These are phyloP conservation scores for Xenoacremonium recifei DNA, from an alignment of 2,329 filamentous ascomycete genomes.

Conservation along the genomic window DNA sequence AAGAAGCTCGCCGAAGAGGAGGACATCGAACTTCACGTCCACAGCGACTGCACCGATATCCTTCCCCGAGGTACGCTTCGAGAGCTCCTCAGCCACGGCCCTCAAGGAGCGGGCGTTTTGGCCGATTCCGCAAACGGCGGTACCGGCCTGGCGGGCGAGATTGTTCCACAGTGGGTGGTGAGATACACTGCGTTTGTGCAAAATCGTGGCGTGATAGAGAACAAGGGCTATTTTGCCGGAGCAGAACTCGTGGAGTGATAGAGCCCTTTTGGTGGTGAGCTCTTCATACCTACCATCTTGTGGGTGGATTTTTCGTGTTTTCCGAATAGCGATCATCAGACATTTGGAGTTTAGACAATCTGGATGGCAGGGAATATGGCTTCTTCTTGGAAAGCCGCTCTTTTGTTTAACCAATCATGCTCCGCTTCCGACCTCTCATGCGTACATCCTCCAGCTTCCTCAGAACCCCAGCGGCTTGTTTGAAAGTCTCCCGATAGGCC, in stretches of 20 bases:
- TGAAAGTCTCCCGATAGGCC: slow-evolving; percentile 72
- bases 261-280: slow-evolving; percentile 3
- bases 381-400: slow-evolving; percentile 21
- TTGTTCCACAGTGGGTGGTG: slow-evolving; percentile 89
- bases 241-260: slow-evolving; percentile 61
- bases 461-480: slow-evolving; percentile 71
- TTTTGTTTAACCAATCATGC: slow-evolving; percentile 76
- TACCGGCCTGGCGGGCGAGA: slow-evolving; percentile 68
- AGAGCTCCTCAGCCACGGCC: slow-evolving; percentile 74
- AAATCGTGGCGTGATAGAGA: slow-evolving; percentile 93
- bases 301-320: slow-evolving; percentile 11
- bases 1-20: slow-evolving; percentile 80
- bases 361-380: slow-evolving; percentile 21
- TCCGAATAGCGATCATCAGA: slow-evolving; percentile 34
- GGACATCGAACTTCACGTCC: slow-evolving; percentile 84
- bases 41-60: slow-evolving; percentile 92
- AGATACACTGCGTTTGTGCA: slow-evolving; percentile 96
- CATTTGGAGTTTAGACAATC: slow-evolving; percentile 27
- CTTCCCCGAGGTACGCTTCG: slow-evolving; percentile 81
- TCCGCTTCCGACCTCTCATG: slow-evolving; percentile 91
- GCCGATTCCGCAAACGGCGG: slow-evolving; percentile 53
- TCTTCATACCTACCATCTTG: slow-evolving; percentile 14
- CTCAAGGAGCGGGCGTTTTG: slow-evolving; percentile 73
- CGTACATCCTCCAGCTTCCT: slow-evolving; percentile 88
- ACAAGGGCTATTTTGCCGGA: slow-evolving; percentile 94